Base-by-base conservation (phyloP, 2,329 filamentous ascomycete genomes). In the Colletotrichum sansevieriae region DNA sequence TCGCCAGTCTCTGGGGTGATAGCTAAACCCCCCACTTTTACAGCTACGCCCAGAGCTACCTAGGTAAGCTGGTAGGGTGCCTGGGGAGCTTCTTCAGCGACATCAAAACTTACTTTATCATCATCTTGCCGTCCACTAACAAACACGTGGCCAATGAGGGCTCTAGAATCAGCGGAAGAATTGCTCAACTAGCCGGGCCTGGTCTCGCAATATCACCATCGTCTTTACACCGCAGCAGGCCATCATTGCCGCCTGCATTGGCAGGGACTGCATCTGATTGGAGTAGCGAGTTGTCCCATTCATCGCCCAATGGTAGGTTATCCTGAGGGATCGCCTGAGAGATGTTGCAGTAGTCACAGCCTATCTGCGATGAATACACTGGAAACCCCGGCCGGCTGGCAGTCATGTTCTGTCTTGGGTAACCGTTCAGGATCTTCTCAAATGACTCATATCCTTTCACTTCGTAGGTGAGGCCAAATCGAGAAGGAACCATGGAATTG, bases 31-130 rank as follows among this genome's bases (percentile, higher is more conserved):
- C 61, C 39, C 62, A 49, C 47, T 15, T 33, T 59, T n/a, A n/a
- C 29, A n/a, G 11, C 41, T 54, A 68, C 65, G 61, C 61, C 65
- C 54, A 55, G 61, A 68, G 65, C 65, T 68, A 33, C 13, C 12
- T 29, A 49, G 3, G 8, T 39, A 11, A 6, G 10, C 1, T 52
- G 11, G 5, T 47, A 25, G 12, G 29, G 8, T 39, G 33, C 12
- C 39, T 10, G 25, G 49, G 1, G 12, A 2, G 25, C 25, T 22
- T 22, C 22, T 22, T 22, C 13, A 22, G 49, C 35, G 25, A 11
- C 49, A 35, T 44, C 13, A 15, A 18, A 7, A 3, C 18, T 44
- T 12, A 37, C 39, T 33, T 33, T 9, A 37, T 20, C 11, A 33
- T 6, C 41, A 25, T 37, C 35, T 22, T 22, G 22, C 22, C 4